A percentile compares a stretch with the other conserved stretches of the same genome.
These are phyloP conservation scores for Xylaria digitata DNA, from an alignment of 2,329 filamentous ascomycete genomes.

Conservation along the genomic window DNA sequence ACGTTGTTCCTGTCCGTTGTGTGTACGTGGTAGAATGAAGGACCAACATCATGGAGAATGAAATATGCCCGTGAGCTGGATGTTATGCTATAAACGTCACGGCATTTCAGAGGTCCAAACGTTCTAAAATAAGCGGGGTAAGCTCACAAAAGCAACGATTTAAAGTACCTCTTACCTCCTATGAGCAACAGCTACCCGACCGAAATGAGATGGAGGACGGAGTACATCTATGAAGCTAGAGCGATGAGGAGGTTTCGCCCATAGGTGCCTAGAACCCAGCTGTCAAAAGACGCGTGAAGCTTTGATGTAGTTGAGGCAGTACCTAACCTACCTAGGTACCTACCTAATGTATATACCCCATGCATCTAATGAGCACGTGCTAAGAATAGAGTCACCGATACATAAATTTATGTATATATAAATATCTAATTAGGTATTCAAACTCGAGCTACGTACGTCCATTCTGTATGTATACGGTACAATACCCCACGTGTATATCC, in stretches of 20 bases:
- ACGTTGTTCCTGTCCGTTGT: neutral
- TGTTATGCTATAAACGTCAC: constrained; percentile 2
- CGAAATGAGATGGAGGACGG: neutral
- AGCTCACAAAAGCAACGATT: neutral
- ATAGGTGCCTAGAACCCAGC: neutral
- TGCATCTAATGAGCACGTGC: neutral
- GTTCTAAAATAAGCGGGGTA: constrained; percentile 25
- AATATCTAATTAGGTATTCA: neutral
- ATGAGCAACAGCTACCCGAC: neutral
- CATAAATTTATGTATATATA: neutral
- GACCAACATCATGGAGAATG: constrained; percentile 9
- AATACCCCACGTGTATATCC: no score
- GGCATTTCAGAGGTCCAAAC: neutral
- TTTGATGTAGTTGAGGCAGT: no score
- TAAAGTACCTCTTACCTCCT: neutral
- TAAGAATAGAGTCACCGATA: neutral
- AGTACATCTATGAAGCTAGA: neutral
- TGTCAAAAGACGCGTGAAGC: neutral
- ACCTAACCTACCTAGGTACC: no score
- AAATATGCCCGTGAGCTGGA: neutral
- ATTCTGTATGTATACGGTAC: neutral
- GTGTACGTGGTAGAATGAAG: constrained; percentile 2
- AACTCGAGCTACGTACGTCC: neutral
- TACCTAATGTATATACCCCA: no score
- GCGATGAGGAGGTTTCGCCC: neutral